A percentile compares a stretch with the other conserved stretches of the same genome.
Evolutionary conservation across 148 eudicot genomes (phyloP).

Genomic region (Vaccinium myrtillus): DNA sequence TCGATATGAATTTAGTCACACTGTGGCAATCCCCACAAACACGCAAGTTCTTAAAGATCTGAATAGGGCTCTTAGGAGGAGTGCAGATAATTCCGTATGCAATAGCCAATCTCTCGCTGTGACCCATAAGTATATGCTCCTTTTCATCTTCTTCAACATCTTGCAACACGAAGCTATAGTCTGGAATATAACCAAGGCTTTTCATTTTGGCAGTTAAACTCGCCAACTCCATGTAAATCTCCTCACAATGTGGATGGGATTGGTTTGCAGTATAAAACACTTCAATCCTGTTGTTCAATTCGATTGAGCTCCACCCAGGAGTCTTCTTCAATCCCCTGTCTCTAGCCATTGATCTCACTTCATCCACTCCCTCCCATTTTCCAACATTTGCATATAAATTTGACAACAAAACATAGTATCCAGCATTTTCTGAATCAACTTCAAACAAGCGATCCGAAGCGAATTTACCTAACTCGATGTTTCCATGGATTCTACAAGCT

Average conservation of each 20-base stretch:
- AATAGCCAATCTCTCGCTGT: constrained; percentile 76
- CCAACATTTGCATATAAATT: constrained; percentile 68
- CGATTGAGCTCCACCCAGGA: constrained; percentile 81
- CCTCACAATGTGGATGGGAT: constrained; percentile 51
- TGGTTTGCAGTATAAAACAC: constrained; percentile 66
- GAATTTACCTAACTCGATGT: constrained; percentile 58
- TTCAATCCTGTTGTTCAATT: constrained; percentile 44
- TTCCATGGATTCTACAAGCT: constrained; percentile 70
- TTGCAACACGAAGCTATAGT: constrained; percentile 60
- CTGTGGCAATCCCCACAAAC: constrained; percentile 82
- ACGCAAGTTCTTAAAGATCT: constrained; percentile 65
- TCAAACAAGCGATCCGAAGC: constrained; percentile 55
- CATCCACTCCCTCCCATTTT: constrained; percentile 66
- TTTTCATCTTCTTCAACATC: constrained; percentile 86
- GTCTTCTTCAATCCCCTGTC: constrained; percentile 61
- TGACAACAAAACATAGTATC: constrained; percentile 68
- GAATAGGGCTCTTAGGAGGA: constrained; percentile 49
- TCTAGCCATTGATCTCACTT: constrained; percentile 61
- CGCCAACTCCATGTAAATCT: constrained; percentile 48
- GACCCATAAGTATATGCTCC: constrained; percentile 61
- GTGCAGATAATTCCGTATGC: constrained; percentile 63
- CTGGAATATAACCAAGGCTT: constrained; percentile 65
- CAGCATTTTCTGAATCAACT: constrained; percentile 55
- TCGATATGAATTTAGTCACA: constrained; percentile 64
- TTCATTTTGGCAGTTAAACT: constrained; percentile 46